Conservation (phyloP, 225 moss, liverwort and hornwort genomes). For the Asterella californica region DNA sequence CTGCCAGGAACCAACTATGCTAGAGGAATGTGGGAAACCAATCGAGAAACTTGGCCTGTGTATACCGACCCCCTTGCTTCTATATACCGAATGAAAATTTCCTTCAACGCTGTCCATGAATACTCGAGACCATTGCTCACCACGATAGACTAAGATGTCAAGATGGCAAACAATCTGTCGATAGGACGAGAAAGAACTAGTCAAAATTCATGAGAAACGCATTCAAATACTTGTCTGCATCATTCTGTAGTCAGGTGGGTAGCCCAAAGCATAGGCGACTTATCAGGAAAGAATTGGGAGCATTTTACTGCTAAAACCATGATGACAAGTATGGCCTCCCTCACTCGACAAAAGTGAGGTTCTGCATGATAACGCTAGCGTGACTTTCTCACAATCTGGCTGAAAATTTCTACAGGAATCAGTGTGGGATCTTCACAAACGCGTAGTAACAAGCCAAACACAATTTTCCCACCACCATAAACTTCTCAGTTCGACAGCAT, state of each 20-base stretch:
- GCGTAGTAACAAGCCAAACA: constrained; percentile 18
- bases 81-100: no score
- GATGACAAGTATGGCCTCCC: background rate
- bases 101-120: no score
- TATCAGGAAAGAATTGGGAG: background rate
- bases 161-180: no score
- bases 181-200: background rate
- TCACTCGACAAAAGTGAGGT: background rate
- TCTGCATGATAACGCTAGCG: background rate
- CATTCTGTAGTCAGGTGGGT: background rate
- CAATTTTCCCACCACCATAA: constrained; percentile 12
- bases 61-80: no score
- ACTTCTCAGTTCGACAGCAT: constrained; percentile 12
- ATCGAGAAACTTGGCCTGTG: no score
- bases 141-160: no score
- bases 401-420: constrained; percentile 15
- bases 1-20: no score
- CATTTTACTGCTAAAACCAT: background rate
- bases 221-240: background rate
- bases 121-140: no score
- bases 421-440: constrained; percentile 28
- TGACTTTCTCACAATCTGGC: constrained; percentile 11
- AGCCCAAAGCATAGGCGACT: background rate
- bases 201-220: background rate
- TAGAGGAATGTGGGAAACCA: no score